Base-by-base conservation (phyloP, 495 filamentous ascomycete genomes). In the Halenospora varia region DNA sequence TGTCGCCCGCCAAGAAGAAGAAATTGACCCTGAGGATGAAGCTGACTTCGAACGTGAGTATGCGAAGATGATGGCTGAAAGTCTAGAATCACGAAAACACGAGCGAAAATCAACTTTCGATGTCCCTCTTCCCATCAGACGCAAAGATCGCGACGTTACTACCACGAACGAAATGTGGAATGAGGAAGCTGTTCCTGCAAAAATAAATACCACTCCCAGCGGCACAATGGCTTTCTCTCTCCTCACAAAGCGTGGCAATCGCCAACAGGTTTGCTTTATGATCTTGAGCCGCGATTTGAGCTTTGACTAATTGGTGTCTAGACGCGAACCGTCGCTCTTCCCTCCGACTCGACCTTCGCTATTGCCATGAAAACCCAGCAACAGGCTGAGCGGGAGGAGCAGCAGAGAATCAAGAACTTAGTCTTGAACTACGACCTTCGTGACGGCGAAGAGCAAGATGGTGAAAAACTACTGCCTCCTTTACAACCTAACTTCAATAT, bases 31-130 rank as follows among this genome's bases (percentile, higher is more conserved):
- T 0, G 91, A 96, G 72, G 88, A 84, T 44, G 94, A 97, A 60
- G 94, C 93, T 4, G 95, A 99, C 39, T 99, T 99, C 65, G 95
- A 97, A 64, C 90, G 94, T 64, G 94, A 97, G 73, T 91, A 95
- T 70, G 92, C 95, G 17, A 97, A 97, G 71, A 89, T 99, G 85
- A 97, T 97, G 95, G 80, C 92, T 59, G 94, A 99, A 66, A 96
- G 92, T 75, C 73, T 95, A 68, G 95, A 97, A 39, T 90, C 91
- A 8, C 81, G 95, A 52, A 94, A 93, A 63, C 94, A 95, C 62
- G 93, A 99, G 64, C 89, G 94, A 45, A 97, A 96, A 71, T 84
- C 86, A 26, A 75, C 95, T 44, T 96, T 99, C 66, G 94, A 99
- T 66, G 88, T 97, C 25, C 91, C 95, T 1, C 68, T 99, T 18